phyloP scores from a whole-genome alignment of 2,329 filamentous ascomycete genomes.

The Cryphonectria parasitica region DNA sequence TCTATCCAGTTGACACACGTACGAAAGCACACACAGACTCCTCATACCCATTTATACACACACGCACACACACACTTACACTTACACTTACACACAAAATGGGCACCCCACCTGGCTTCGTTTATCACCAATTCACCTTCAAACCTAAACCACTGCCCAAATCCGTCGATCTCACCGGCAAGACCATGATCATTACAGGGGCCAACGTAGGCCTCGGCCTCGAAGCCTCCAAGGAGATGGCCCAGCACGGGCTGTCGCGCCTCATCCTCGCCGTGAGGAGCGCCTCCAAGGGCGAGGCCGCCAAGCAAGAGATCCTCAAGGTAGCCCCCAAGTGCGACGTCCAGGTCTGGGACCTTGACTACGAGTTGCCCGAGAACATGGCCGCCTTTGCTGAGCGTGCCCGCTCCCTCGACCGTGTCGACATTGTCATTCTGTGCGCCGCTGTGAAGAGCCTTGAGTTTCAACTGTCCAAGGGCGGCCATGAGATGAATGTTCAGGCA shows the following conservation, averaged over 20 bases:
- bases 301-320: conserved; percentile 34
- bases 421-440: conserved; percentile 52
- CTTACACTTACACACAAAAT: not conserved
- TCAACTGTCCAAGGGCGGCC: not conserved
- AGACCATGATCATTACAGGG: conserved; percentile 1
- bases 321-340: conserved; percentile 43
- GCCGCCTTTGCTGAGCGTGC: conserved; percentile 44
- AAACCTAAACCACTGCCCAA: not conserved
- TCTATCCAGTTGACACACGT: not conserved
- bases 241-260: conserved; percentile 41
- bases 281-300: conserved; percentile 46
- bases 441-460: conserved; percentile 39
- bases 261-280: conserved; percentile 54
- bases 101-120: not conserved
- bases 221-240: conserved; percentile 3
- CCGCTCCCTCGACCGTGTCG: conserved; percentile 43
- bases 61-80: too few relatives aligned
- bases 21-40: not conserved
- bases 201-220: not conserved
- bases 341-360: conserved; percentile 55
- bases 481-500: not conserved
- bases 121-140: not conserved
- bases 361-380: conserved; percentile 50
- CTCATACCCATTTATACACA: not conserved
- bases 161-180: not conserved